A percentile compares a stretch with the other conserved stretches of the same genome.
Evolutionary conservation across 106 monocot species (phyloP).

Genomic region (Acanthochlamys bracteata): DNA sequence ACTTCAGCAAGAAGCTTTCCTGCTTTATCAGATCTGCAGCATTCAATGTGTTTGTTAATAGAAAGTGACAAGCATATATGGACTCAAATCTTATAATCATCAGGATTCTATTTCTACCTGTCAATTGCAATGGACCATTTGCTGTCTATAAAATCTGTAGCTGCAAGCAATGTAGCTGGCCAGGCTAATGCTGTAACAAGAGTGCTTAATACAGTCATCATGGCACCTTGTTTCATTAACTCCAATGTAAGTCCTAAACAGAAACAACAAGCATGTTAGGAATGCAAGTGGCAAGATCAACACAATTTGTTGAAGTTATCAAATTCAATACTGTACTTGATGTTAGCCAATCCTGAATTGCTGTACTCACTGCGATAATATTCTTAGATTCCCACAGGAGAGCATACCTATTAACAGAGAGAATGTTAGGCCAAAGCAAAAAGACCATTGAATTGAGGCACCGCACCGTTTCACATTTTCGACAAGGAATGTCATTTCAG

Average conservation of each 20-base stretch:
- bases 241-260: slow-evolving; percentile 52
- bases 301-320: neutral
- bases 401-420: slow-evolving; percentile 46
- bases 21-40: slow-evolving; percentile 86
- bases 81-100: no score
- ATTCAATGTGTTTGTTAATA: neutral
- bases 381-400: slow-evolving; percentile 94
- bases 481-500: no score
- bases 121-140: slow-evolving; percentile 96
- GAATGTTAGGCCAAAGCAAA: no score
- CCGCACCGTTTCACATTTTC: no score
- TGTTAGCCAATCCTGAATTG: slow-evolving; percentile 94
- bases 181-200: slow-evolving; percentile 82
- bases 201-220: slow-evolving; percentile 80
- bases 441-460: no score
- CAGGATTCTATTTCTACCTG: slow-evolving; percentile 49
- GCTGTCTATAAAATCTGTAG: slow-evolving; percentile 89
- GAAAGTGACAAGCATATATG: no score
- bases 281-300: no score
- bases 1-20: slow-evolving; percentile 92
- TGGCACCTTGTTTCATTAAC: slow-evolving; percentile 91
- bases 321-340: slow-evolving; percentile 51
- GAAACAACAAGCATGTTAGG: slow-evolving; percentile 12
- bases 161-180: slow-evolving; percentile 83
- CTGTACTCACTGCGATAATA: slow-evolving; percentile 78